Evolutionary conservation across 176 grass and related monocot species (phyloP).

Genomic region (Pharus latifolius): DNA sequence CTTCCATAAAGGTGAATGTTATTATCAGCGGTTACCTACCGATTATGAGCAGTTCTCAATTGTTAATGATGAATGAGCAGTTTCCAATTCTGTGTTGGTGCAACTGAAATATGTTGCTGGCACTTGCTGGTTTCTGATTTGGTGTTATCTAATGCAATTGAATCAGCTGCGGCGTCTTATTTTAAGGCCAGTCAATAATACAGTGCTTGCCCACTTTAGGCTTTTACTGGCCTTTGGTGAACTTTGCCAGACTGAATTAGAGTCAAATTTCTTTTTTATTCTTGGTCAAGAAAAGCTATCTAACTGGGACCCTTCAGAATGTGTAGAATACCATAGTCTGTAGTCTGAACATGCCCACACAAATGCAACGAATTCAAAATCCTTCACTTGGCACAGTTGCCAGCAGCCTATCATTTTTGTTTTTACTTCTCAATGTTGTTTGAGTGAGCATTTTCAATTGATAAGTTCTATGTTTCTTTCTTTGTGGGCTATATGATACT

Average conservation of each 20-base stretch:
- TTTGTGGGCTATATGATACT: no score
- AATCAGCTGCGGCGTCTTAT: neutral
- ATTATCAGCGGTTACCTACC: neutral
- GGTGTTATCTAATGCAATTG: neutral
- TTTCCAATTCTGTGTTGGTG: neutral
- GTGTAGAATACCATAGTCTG: no score
- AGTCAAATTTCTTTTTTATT: neutral
- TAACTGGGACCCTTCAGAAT: no score
- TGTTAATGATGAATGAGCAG: neutral
- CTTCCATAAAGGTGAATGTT: conserved; percentile 69
- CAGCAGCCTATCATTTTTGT: neutral
- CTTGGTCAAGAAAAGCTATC: no score
- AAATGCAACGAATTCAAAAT: no score
- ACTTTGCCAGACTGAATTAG: neutral
- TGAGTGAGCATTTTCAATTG: neutral
- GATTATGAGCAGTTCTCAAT: no score
- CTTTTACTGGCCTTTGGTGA: neutral
- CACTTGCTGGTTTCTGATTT: neutral
- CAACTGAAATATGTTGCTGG: neutral
- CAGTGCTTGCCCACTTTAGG: neutral
- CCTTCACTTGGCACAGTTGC: neutral
- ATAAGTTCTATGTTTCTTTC: no score
- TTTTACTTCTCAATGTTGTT: neutral
- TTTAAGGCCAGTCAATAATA: neutral
- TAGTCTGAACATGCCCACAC: no score